Conservation (phyloP, 179 eudicot species). For the Amaranthus tricolor region DNA sequence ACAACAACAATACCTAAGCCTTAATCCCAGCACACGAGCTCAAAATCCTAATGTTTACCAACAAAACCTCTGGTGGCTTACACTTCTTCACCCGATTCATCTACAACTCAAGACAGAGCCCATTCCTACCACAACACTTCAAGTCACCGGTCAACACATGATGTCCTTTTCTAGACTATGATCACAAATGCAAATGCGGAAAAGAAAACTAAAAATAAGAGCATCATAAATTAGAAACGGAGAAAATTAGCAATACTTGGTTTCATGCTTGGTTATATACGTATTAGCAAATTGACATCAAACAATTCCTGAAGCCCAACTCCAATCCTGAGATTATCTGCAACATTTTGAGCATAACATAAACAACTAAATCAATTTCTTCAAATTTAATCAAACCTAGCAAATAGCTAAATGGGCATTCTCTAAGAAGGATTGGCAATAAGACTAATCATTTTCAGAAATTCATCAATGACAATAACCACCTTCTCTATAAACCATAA, state of each 20-base stretch:
- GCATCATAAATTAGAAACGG: background rate
- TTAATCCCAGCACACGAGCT: background rate
- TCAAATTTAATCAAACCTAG: background rate
- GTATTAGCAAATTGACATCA: slow-evolving; percentile 16
- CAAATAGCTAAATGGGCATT: too few relatives aligned
- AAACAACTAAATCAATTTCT: background rate
- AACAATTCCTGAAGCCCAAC: background rate
- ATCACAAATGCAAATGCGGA: background rate
- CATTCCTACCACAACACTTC: background rate
- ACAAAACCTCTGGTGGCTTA: background rate
- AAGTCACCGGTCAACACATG: background rate
- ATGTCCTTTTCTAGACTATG: background rate
- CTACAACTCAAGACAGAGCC: too few relatives aligned
- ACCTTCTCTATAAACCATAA: background rate
- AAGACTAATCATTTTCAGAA: too few relatives aligned
- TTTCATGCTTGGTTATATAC: slow-evolving; percentile 22
- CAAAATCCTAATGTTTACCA: too few relatives aligned
- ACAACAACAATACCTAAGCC: too few relatives aligned
- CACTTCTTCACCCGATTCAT: background rate
- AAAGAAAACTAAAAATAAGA: background rate
- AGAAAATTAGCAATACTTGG: slow-evolving; percentile 20
- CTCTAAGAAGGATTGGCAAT: too few relatives aligned
- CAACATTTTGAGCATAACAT: background rate
- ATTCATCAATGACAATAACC: too few relatives aligned
- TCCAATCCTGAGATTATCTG: slow-evolving; percentile 11